Percentiles rank a stretch among this genome's conserved stretches.
These are phyloP conservation scores for Ustilago hordei DNA, from an alignment of 1,284 basidiomycete species.

Conservation along the genomic window DNA sequence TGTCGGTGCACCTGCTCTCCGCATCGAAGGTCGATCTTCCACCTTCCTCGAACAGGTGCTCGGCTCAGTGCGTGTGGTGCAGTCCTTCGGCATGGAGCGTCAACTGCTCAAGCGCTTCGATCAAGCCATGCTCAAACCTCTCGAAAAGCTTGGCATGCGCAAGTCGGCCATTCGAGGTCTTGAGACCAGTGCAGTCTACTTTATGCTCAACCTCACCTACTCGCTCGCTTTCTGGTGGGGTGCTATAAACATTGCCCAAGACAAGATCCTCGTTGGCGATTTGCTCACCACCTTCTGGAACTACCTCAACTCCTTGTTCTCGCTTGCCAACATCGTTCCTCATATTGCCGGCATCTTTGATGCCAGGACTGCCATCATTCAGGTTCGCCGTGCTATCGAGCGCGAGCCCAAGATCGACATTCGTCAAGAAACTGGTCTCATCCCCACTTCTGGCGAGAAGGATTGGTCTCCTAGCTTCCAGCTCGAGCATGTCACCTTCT, in stretches of 20 bases:
- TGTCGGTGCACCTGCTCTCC: constrained; percentile 61
- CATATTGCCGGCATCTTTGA: constrained; percentile 64
- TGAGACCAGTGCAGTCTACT: constrained; percentile 59
- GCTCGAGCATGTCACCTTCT: constrained; percentile 62
- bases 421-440: constrained; percentile 48
- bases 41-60: constrained; percentile 71
- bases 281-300: constrained; percentile 66
- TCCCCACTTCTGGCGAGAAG: constrained; percentile 20
- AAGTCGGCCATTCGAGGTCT: constrained; percentile 63
- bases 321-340: constrained; percentile 63
- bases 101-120: constrained; percentile 69
- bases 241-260: constrained; percentile 52
- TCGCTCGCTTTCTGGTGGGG: constrained; percentile 63
- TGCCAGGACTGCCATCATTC: constrained; percentile 49
- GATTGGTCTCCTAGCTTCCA: constrained; percentile 54
- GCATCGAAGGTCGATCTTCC: constrained; percentile 69
- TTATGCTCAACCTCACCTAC: constrained; percentile 57
- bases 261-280: constrained; percentile 46
- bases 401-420: constrained; percentile 64
- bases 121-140: constrained; percentile 63
- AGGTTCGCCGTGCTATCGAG: constrained; percentile 63
- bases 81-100: constrained; percentile 70
- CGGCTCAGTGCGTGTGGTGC: constrained; percentile 70
- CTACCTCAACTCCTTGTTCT: constrained; percentile 64
- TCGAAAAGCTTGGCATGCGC: constrained; percentile 65